Percentiles rank a stretch among this genome's conserved stretches.
phyloP scores from a whole-genome alignment of 441 rosid genomes.

The Metrosideros polymorpha region DNA sequence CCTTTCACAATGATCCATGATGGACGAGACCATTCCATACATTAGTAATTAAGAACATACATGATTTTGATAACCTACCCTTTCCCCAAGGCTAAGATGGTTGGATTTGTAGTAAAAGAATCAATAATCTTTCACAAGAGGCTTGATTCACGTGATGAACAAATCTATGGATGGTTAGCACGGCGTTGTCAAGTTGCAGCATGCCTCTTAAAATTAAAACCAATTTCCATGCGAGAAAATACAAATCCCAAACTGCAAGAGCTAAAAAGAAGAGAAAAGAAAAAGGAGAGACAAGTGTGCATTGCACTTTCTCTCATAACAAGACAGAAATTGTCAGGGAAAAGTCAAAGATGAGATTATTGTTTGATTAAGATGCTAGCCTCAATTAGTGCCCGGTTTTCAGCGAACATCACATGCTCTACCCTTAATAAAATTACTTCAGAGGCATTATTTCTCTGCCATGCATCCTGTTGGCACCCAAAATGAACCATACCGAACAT shows the following conservation, averaged over 20 bases:
- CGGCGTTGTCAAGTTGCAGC: neutral
- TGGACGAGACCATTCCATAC: neutral
- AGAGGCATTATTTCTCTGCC: neutral
- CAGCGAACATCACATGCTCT: neutral
- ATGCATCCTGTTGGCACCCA: too few relatives aligned
- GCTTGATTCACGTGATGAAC: neutral
- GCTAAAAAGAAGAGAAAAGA: too few relatives aligned
- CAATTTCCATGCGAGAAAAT: neutral
- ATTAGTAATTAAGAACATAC: neutral
- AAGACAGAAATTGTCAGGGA: neutral
- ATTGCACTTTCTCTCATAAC: neutral
- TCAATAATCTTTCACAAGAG: neutral
- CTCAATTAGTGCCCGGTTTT: neutral
- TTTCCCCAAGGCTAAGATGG: too few relatives aligned
- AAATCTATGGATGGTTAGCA: neutral
- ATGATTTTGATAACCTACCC: neutral
- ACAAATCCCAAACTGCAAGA: neutral
- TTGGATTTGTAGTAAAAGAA: neutral
- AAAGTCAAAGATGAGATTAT: neutral
- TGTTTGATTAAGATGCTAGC: neutral
- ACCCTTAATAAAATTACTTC: neutral
- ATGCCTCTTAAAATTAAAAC: neutral
- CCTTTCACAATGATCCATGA: neutral
- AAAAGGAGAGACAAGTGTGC: too few relatives aligned
- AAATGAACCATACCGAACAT: too few relatives aligned